These are phyloP conservation scores for Floccularia luteovirens DNA, from an alignment of 768 basidiomycete genomes.

Conservation along the genomic window DNA sequence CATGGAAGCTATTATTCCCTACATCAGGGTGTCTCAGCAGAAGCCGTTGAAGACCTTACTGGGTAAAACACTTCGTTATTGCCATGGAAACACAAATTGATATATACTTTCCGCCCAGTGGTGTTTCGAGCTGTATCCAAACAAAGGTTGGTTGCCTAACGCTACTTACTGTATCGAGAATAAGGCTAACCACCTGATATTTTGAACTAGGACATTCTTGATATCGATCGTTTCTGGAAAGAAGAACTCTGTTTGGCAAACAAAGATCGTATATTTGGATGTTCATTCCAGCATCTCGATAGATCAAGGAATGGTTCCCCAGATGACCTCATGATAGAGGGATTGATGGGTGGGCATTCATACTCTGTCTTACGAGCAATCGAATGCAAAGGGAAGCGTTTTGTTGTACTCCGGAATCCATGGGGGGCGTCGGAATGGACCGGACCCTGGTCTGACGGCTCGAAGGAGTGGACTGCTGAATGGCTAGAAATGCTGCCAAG, in stretches of 20 bases:
- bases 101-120: slow-evolving; percentile 11
- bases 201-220: slow-evolving; percentile 27
- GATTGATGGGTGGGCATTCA: slow-evolving; percentile 33
- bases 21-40: slow-evolving; percentile 31
- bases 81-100: not conserved
- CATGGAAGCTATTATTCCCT: slow-evolving; percentile 43
- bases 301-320: slow-evolving; percentile 16
- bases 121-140: slow-evolving; percentile 17
- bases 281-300: slow-evolving; percentile 19
- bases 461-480: slow-evolving; percentile 48
- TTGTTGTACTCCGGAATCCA: slow-evolving; percentile 45
- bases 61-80: slow-evolving; percentile 23
- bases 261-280: slow-evolving; percentile 31
- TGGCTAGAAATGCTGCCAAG: slow-evolving; percentile 35
- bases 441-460: slow-evolving; percentile 47
- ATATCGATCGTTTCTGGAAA: slow-evolving; percentile 30
- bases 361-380: slow-evolving; percentile 44
- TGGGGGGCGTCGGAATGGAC: slow-evolving; percentile 46
- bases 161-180: not conserved
- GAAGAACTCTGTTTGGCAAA: slow-evolving; percentile 30
- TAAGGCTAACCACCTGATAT: too few relatives aligned
- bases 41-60: slow-evolving; percentile 51
- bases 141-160: slow-evolving; percentile 13
- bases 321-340: slow-evolving; percentile 19
- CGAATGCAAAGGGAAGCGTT: slow-evolving; percentile 40